Base-by-base conservation (phyloP, 371 early-diverging fungal genomes). In the Circinella minor region DNA sequence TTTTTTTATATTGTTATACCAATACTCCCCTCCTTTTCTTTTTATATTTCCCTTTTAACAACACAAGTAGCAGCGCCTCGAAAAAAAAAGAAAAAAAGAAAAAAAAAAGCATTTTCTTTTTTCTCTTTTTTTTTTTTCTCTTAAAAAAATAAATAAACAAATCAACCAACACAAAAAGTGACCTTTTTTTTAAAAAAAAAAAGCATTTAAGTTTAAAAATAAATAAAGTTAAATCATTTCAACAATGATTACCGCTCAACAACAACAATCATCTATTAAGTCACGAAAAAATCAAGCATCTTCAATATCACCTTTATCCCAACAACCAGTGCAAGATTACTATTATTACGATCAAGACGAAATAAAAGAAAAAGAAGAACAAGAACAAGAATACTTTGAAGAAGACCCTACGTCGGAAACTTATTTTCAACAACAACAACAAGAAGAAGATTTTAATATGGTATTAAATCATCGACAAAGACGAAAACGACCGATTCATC, bases 401-500 rank as follows among this genome's bases (percentile, higher is more conserved):
- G 66, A 64, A 55, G 60, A 47, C 8, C 60, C 66, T 17, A 7
- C 65, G 51, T 66, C 67, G 67, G 67, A 66, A 59, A 57, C 59
- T 55, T 66, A 43, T 43, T 43, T 43, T 43, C 43, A 43, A 43
- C 9, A 43, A 27, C 27, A 27, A 27, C 27, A 27, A 27, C 27
- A 27, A 27, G 27, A 27, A 27, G 27, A 27, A 27, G 27, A 27
- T 27, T 27, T 66, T 43, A 55, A 27, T 17, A 36, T 36, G 54
- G 49, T 48, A 4, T 15, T 68, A 6, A 17, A 48, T 43, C 43
- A 43, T 43, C 43, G 43, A 43, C 43, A 43, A 43, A 43, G 43
- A 6, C 61, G 68, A 38, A 62, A 62, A n/a, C 62, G 68, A 62
- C 68, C 62, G 7, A 49, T 46, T 34, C 51, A 39, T 37, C 65